These are phyloP conservation scores for Batkoa obscura DNA, from an alignment of 371 early-diverging fungal species.

Conservation along the genomic window DNA sequence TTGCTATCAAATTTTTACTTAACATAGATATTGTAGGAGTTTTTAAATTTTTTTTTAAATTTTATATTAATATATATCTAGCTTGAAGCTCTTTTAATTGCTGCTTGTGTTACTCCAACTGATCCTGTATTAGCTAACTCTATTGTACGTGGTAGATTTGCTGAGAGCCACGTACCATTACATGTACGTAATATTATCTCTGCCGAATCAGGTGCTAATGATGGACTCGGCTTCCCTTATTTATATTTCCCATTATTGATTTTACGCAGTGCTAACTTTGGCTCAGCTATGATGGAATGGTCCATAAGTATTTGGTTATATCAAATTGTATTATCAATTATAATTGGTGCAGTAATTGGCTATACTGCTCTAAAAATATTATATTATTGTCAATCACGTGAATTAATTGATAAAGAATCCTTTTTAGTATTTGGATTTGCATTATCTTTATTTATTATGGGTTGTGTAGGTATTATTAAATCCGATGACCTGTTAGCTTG, in stretches of 20 bases:
- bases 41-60: background rate
- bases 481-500: slow-evolving; percentile 76
- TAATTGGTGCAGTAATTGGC: slow-evolving; percentile 67
- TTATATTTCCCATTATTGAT: slow-evolving; percentile 54
- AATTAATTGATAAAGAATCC: slow-evolving; percentile 74
- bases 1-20: slow-evolving; percentile 40
- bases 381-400: slow-evolving; percentile 37
- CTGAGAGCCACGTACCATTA: slow-evolving; percentile 66
- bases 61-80: slow-evolving; percentile 10
- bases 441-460: slow-evolving; percentile 60
- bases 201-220: slow-evolving; percentile 69
- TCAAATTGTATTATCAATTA: slow-evolving; percentile 43
- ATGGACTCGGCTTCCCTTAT: slow-evolving; percentile 71
- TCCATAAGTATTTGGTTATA: slow-evolving; percentile 43
- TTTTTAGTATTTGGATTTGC: slow-evolving; percentile 70
- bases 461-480: slow-evolving; percentile 49
- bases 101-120: slow-evolving; percentile 83
- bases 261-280: slow-evolving; percentile 26
- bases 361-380: slow-evolving; percentile 43
- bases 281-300: slow-evolving; percentile 55
- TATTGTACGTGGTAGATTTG: slow-evolving; percentile 84
- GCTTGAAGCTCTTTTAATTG: slow-evolving; percentile 55
- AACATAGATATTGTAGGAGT: slow-evolving; percentile 36
- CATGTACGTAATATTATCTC: slow-evolving; percentile 62
- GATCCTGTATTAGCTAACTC: slow-evolving; percentile 92